Conservation (phyloP, 192 early-diverging fungal genomes). For the Gaertneriomyces sp. region DNA sequence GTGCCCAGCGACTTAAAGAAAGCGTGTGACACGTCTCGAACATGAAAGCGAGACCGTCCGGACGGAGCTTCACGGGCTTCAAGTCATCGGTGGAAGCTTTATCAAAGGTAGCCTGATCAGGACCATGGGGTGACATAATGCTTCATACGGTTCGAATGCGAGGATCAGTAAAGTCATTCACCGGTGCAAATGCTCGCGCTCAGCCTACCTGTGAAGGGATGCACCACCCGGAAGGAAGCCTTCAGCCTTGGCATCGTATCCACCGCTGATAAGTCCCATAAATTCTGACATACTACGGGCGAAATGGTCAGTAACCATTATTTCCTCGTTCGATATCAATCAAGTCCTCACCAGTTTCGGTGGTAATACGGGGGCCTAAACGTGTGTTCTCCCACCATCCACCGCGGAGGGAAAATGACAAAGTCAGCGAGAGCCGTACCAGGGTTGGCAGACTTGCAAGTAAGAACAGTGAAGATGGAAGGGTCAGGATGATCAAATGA, state of each 20-base stretch:
- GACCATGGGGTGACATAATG: constrained; percentile 90
- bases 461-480: constrained; percentile 95
- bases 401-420: constrained; percentile 94
- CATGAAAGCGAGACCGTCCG: constrained; percentile 89
- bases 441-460: constrained; percentile 79
- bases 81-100: constrained; percentile 69
- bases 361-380: constrained; percentile 96
- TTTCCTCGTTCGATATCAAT: not conserved
- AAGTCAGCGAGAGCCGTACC: constrained; percentile 90
- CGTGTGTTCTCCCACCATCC: constrained; percentile 86
- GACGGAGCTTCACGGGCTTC: constrained; percentile 74
- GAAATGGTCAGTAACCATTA: not conserved
- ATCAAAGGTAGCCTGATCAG: constrained; percentile 75
- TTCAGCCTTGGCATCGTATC: constrained; percentile 89
- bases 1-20: constrained; percentile 76
- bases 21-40: constrained; percentile 86
- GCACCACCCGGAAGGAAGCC: constrained; percentile 92
- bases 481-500: constrained; percentile 92
- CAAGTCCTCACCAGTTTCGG: constrained; percentile 65
- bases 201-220: constrained; percentile 51
- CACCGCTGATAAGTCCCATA: constrained; percentile 91
- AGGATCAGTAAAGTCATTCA: not conserved
- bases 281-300: constrained; percentile 82
- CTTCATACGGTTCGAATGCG: constrained; percentile 17
- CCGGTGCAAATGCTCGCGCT: too few species aligned